Evolutionary conservation across 1,139 yeast genomes (phyloP).

Genomic region (Blastobotrys proliferans): DNA sequence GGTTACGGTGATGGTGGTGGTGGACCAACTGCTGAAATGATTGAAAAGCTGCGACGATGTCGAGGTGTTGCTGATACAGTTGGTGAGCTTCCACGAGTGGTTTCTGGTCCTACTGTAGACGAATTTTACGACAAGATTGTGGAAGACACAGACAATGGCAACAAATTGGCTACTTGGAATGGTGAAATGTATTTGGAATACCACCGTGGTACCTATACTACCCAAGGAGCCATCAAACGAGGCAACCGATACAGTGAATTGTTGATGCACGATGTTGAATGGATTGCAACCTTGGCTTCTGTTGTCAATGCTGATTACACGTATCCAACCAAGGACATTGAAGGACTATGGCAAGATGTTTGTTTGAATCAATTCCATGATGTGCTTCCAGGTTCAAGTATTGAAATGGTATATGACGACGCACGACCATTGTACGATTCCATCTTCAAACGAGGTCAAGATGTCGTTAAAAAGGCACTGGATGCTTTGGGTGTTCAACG

Average conservation of each 20-base stretch:
- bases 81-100: constrained; percentile 74
- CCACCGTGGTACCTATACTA: constrained; percentile 95
- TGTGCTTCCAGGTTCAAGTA: constrained; percentile 93
- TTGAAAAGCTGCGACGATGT: constrained; percentile 86
- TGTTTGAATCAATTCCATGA: constrained; percentile 94
- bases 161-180: constrained; percentile 73
- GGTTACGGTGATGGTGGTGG: constrained; percentile 99
- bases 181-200: constrained; percentile 94
- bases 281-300: constrained; percentile 73
- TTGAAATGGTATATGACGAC: constrained; percentile 92
- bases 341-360: constrained; percentile 79
- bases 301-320: constrained; percentile 47
- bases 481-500: constrained; percentile 37
- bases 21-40: constrained; percentile 91
- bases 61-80: constrained; percentile 81
- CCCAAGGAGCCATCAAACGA: constrained; percentile 82
- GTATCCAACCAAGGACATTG: constrained; percentile 68
- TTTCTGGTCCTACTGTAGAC: constrained; percentile 70
- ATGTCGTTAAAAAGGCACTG: constrained; percentile 52
- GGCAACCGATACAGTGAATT: constrained; percentile 77
- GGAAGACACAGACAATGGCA: constrained; percentile 60
- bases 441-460: constrained; percentile 51
- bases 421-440: constrained; percentile 73
- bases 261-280: constrained; percentile 80
- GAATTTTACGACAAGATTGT: constrained; percentile 72